Base-by-base conservation (phyloP, 345 rosid species). In the Tarenaya hassleriana region DNA sequence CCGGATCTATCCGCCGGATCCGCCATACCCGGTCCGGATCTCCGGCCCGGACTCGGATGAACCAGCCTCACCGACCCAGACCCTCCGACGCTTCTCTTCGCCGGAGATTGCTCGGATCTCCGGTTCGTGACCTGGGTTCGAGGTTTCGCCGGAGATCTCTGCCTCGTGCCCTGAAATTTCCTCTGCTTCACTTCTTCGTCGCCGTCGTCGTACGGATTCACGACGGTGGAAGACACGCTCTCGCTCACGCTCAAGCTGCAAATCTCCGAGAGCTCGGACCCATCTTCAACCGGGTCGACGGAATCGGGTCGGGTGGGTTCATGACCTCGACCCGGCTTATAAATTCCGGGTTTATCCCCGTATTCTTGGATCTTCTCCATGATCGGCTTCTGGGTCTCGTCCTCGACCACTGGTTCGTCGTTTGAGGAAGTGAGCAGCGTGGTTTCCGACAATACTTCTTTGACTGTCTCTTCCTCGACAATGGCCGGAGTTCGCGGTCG, bases 401-500 rank as follows among this genome's bases (percentile, higher is more conserved):
- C 53, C 13, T 50, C 51, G 47, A 33, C 24, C 56, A 12, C 47
- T 1, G 54, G 41, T 49, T 21, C 9, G 50, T 34, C 11, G 13
- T 8, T 34, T 16, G 63, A 13, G 56, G 73, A 37, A 32, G 58
- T 63, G 3, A 57, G 64, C 5, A 42, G 54, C 1, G 82, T 73
- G 12, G 77, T 79, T 58, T 81, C 94, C 2, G 97, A 76, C 56
- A 86, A 72, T 2, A 89, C 86, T 72, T 89, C 90, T 61, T 89
- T 89, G 11, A 87, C 96, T 0, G 90, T 73, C 43, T 86, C 97
- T 69, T 76, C 88, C 44, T 84, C 88, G 34, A 50, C 32, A 47
- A n/a, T 56, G 64, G 56, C 15, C n/a, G n/a, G n/a, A n/a, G n/a
- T n/a, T n/a, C n/a, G n/a, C n/a, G n/a, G n/a, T n/a, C n/a, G n/a